Evolutionary conservation across 768 basidiomycete species (phyloP).

Genomic region (Suillus sp.): DNA sequence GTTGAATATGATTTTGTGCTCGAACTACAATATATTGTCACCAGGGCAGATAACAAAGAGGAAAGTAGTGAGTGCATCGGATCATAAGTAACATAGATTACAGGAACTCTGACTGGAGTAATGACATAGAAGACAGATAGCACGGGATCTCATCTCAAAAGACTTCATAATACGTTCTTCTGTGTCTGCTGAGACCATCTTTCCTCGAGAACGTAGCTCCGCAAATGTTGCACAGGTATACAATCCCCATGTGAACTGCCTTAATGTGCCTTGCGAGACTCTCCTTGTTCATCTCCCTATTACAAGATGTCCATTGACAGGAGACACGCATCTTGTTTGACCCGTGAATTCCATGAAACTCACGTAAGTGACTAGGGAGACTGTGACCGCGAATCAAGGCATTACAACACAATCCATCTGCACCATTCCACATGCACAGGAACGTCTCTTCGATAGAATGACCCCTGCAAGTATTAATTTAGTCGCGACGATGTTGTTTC

Average conservation of each 20-base stretch:
- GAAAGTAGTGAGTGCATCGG: neutral
- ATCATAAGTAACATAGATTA: neutral
- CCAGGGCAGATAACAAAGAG: neutral
- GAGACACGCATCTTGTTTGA: neutral
- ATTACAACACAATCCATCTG: neutral
- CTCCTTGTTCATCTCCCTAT: neutral
- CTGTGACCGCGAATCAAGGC: neutral
- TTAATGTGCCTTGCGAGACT: conserved; percentile 22
- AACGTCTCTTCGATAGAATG: neutral
- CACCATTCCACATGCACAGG: neutral
- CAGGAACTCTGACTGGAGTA: too few species aligned
- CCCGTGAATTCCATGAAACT: neutral
- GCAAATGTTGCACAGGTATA: conserved; percentile 28
- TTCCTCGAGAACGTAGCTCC: conserved; percentile 19
- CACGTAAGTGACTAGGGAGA: neutral
- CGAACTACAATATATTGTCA: neutral
- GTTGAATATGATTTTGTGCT: neutral
- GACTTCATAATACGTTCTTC: too few species aligned
- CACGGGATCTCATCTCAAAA: neutral
- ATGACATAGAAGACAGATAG: neutral
- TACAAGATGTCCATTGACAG: neutral
- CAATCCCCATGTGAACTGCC: conserved; percentile 26
- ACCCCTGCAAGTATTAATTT: neutral
- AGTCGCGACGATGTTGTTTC: neutral
- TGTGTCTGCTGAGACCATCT: conserved; percentile 17